Percentiles rank a stretch among this genome's conserved stretches.
phyloP scores from a whole-genome alignment of 192 early-diverging fungal genomes.

The Podila minutissima region DNA sequence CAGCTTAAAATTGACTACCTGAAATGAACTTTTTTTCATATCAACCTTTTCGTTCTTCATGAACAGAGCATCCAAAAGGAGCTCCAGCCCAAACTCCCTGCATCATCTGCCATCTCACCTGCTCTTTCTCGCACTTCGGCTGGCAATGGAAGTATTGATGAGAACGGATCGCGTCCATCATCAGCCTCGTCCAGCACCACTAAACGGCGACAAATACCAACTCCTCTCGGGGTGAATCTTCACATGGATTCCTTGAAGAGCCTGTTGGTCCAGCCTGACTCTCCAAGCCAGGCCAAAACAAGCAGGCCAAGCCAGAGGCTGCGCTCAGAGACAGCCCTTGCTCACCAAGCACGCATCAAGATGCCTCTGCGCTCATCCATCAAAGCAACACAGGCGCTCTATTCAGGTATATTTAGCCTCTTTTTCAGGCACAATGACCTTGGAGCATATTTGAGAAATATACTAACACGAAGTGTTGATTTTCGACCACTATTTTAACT shows the following conservation, averaged over 20 bases:
- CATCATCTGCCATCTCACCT: conserved; percentile 3
- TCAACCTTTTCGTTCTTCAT: neutral
- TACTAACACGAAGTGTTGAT: too few relatives aligned
- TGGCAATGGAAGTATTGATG: neutral
- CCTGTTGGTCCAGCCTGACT: conserved; percentile 29
- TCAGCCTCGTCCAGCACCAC: neutral
- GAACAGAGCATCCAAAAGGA: conserved; percentile 47
- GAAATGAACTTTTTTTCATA: neutral
- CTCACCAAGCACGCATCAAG: conserved; percentile 41
- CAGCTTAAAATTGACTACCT: too few relatives aligned
- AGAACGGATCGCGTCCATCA: neutral
- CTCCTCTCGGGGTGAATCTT: conserved; percentile 25
- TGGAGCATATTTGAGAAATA: neutral
- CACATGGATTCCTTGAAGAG: conserved; percentile 48
- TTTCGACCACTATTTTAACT: too few relatives aligned
- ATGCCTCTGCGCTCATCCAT: conserved; percentile 34
- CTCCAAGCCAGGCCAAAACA: conserved; percentile 10
- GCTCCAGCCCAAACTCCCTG: conserved; percentile 13
- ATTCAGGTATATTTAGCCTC: conserved; percentile 7
- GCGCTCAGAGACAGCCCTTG: conserved; percentile 33
- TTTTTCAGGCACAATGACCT: neutral
- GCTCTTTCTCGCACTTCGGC: conserved; percentile 7
- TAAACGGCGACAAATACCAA: conserved; percentile 19
- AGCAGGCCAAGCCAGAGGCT: conserved; percentile 17
- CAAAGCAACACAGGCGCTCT: conserved; percentile 35